Conservation (phyloP, 225 moss, liverwort and hornwort species). For the Thuidium tamariscinum region DNA sequence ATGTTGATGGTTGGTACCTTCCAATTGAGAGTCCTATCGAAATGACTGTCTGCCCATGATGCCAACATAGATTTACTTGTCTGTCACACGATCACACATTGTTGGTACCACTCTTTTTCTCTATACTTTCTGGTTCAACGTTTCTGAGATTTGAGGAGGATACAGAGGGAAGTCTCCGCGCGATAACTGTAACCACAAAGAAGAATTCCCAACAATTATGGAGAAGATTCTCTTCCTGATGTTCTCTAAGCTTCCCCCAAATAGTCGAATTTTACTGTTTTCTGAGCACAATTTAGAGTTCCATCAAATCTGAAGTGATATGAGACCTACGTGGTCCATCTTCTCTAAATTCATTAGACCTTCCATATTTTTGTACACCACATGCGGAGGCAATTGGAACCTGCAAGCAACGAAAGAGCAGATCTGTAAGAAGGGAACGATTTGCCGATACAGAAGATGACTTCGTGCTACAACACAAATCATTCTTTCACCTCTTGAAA, state of each 20-base stretch:
- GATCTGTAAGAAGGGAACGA: neutral
- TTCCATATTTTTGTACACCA: constrained; percentile 65
- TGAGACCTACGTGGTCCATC: constrained; percentile 31
- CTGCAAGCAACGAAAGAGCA: constrained; percentile 8
- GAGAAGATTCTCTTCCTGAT: neutral
- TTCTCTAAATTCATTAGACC: constrained; percentile 45
- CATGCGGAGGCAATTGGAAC: constrained; percentile 52
- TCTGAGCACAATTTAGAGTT: neutral
- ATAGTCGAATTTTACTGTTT: neutral
- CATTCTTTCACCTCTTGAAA: neutral
- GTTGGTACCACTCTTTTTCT: neutral
- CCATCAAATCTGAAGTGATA: neutral
- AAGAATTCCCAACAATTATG: neutral
- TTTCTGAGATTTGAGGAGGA: neutral
- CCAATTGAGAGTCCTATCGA: constrained; percentile 80
- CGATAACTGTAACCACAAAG: neutral
- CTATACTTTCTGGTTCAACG: neutral
- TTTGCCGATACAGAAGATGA: neutral
- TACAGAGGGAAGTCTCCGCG: neutral
- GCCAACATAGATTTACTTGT: constrained; percentile 56
- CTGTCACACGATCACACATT: constrained; percentile 10
- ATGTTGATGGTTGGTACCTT: constrained; percentile 21
- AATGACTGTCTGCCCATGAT: constrained; percentile 65
- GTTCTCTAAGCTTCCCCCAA: neutral
- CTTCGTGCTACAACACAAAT: neutral